Evolutionary conservation across 805 yeast genomes (phyloP).

Genomic region (Candida nonsorbophila): DNA sequence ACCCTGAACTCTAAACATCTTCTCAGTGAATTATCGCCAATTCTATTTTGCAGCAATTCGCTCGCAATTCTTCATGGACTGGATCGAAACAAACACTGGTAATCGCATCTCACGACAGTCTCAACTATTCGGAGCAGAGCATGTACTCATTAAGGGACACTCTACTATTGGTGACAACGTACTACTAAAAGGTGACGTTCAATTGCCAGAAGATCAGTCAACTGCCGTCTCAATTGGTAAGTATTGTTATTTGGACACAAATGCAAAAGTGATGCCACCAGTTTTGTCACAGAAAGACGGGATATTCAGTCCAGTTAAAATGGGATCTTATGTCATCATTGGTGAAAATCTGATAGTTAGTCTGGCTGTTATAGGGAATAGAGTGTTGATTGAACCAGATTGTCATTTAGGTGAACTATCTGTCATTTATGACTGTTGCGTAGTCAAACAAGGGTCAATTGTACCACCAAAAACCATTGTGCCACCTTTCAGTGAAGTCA

Average conservation of each 20-base stretch:
- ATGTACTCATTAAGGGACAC: slow-evolving; percentile 43
- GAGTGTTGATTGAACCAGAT: slow-evolving; percentile 42
- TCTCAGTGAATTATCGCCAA: too few relatives aligned
- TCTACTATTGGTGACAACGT: slow-evolving; percentile 37
- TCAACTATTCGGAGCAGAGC: slow-evolving; percentile 34
- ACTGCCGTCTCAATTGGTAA: slow-evolving; percentile 41
- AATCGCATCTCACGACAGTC: slow-evolving; percentile 45
- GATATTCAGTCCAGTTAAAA: slow-evolving; percentile 21
- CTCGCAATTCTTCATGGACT: slow-evolving; percentile 11
- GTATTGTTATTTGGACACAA: slow-evolving; percentile 32
- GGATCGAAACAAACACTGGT: slow-evolving; percentile 49
- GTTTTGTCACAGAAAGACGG: slow-evolving; percentile 5
- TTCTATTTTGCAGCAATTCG: background rate
- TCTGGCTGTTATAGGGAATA: slow-evolving; percentile 40
- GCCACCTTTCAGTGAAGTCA: slow-evolving; percentile 50
- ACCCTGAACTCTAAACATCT: too few relatives aligned
- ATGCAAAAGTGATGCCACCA: slow-evolving; percentile 17
- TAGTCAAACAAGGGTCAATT: slow-evolving; percentile 34
- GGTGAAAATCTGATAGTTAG: slow-evolving; percentile 28
- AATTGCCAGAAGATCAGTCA: slow-evolving; percentile 6
- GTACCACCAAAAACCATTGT: slow-evolving; percentile 40
- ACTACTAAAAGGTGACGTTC: slow-evolving; percentile 28
- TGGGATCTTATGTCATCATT: slow-evolving; percentile 45
- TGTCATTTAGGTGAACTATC: slow-evolving; percentile 33
- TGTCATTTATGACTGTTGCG: slow-evolving; percentile 48